Base-by-base conservation (phyloP, 192 early-diverging fungal genomes). In the Coemansia nantahalensis region DNA sequence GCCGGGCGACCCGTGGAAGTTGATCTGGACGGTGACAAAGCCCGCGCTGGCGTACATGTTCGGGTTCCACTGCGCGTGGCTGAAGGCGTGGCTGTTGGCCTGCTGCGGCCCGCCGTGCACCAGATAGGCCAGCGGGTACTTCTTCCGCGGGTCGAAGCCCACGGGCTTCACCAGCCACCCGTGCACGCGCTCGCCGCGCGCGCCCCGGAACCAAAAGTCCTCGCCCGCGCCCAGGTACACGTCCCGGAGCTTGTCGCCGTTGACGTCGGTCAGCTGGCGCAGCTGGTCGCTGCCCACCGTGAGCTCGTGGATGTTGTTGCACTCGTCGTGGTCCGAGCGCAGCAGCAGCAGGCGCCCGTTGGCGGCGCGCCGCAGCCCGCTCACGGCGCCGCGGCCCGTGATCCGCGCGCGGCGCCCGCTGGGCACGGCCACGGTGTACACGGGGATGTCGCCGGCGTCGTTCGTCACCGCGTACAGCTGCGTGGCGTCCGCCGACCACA, bases 21-120 rank as follows among this genome's bases (percentile, higher is more conserved):
- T 91, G 51, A 90, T 73, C 37, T 82, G 75, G 32, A 85, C 84
- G 3, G 81, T 77, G 13, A 82, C 72, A 65, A 79, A 88, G 12
- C 90, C 90, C 10, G 84, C 83, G 26, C 78, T 82, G 21, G 89
- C 78, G 56, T 82, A 91, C 34, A 87, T 54, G 59, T 86, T 83
- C 8, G 83, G 82, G 47, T 91, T 90, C 86, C 87, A 90, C 23
- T 84, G 74, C 11, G 79, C 35, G 32, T 41, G 78, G 22, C 77
- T 80, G 62, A 59, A 68, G 31, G 69, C 69, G 28, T 90, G 84
- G 37, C 54, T 66, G 71, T 80, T 89, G 14, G 77, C 70, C 40
- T 83, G 79, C 61, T 93, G 87, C 19, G 90, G 90, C 13, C 90
- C 90, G 22, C 90, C 90, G 48, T 93, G 90, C 48, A 93, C 79